Conservation (phyloP, 2,329 filamentous ascomycete species). For the Furcasterigmium sp. region DNA sequence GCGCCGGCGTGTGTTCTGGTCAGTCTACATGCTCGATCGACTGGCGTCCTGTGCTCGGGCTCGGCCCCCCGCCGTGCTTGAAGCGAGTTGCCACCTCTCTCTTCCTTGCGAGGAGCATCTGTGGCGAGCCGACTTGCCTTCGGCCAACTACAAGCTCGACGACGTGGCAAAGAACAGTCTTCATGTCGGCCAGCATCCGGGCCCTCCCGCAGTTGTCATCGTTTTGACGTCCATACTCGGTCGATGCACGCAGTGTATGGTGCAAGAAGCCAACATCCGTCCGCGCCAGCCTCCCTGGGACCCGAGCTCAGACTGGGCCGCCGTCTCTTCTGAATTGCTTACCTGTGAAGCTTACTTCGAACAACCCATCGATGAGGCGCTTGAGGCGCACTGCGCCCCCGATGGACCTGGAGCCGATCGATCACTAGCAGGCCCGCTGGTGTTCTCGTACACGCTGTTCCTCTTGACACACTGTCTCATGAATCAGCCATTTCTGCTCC, state of each 20-base stretch:
- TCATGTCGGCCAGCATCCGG: background rate
- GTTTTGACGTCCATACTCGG: constrained; percentile 2
- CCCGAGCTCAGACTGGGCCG: background rate
- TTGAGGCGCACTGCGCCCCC: background rate
- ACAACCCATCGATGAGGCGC: background rate
- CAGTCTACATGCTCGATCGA: constrained; percentile 29
- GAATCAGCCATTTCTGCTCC: background rate
- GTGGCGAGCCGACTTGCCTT: background rate
- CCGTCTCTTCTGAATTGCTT: background rate
- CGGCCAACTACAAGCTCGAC: background rate
- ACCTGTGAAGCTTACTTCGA: constrained; percentile 3
- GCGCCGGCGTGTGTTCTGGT: constrained; percentile 29
- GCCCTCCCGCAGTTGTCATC: background rate
- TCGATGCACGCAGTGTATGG: constrained; percentile 2
- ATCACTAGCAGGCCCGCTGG: background rate
- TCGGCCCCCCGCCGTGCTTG: constrained; percentile 24
- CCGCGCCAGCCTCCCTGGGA: constrained; percentile 2
- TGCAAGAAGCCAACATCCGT: background rate
- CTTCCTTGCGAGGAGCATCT: constrained; percentile 18
- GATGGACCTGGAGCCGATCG: background rate
- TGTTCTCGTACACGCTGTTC: background rate
- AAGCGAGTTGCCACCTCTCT: constrained; percentile 23
- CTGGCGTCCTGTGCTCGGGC: constrained; percentile 27
- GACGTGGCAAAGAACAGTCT: background rate
- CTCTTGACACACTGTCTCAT: constrained; percentile 1